Percentiles rank a stretch among this genome's conserved stretches.
Conservation (phyloP, 495 filamentous ascomycete genomes). For the Apodospora peruviana region DNA sequence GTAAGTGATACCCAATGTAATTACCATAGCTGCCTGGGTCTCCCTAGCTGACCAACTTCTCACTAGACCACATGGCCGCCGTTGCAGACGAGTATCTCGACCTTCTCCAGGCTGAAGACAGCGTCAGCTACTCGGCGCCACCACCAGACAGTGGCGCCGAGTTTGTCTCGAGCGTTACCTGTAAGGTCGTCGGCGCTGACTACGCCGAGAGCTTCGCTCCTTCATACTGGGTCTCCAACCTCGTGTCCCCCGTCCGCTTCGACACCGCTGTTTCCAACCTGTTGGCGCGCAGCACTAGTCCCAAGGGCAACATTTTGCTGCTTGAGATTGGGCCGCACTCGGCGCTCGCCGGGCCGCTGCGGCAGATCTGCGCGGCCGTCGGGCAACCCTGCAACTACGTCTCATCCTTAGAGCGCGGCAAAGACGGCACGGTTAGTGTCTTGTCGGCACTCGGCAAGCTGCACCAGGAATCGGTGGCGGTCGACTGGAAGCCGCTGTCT, state of each 20-base stretch:
- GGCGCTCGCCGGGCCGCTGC: conserved; percentile 44
- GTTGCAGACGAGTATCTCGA: background rate
- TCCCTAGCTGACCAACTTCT: conserved; percentile 18
- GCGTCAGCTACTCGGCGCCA: background rate
- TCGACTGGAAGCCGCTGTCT: conserved; percentile 18
- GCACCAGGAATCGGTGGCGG: conserved; percentile 16
- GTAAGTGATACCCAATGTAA: background rate
- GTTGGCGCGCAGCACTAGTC: conserved; percentile 43
- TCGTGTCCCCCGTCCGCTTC: conserved; percentile 8
- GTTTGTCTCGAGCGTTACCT: background rate
- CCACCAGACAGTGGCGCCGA: too few species aligned
- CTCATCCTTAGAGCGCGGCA: conserved; percentile 20
- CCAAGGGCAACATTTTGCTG: conserved; percentile 27
- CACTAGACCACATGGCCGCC: background rate
- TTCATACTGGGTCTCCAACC: conserved; percentile 1
- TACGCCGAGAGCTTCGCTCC: conserved; percentile 22
- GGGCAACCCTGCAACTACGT: conserved; percentile 23
- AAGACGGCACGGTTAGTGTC: conserved; percentile 16
- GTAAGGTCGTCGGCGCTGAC: background rate
- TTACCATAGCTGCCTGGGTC: conserved; percentile 1
- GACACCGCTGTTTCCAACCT: conserved; percentile 5
- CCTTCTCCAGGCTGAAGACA: background rate
- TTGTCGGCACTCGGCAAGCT: conserved; percentile 28
- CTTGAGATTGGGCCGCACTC: conserved; percentile 57
- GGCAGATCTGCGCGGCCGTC: conserved; percentile 30